Percentiles rank a stretch among this genome's conserved stretches.
Conservation (phyloP, 2,329 filamentous ascomycete genomes). For the Talaromyces verruculosus region DNA sequence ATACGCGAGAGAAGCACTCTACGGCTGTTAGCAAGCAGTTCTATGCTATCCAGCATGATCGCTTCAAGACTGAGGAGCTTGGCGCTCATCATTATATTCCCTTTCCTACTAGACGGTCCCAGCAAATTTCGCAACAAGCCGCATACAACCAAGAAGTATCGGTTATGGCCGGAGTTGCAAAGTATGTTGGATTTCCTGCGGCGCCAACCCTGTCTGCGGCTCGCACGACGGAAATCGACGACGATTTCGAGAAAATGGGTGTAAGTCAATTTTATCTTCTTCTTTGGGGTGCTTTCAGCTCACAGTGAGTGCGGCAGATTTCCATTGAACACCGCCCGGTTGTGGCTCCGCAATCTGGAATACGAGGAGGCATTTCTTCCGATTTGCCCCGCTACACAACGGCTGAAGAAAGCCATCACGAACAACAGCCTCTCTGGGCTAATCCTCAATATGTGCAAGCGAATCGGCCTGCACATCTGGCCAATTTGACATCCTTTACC, state of each 20-base stretch:
- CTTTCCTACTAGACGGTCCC: conserved; percentile 72
- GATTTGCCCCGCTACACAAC: conserved; percentile 44
- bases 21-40: conserved; percentile 83
- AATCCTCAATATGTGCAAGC: conserved; percentile 74
- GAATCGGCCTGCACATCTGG: conserved; percentile 27
- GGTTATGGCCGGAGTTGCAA: conserved; percentile 83
- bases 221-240: conserved; percentile 71
- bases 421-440: conserved; percentile 81
- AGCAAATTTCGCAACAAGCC: conserved; percentile 79
- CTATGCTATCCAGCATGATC: conserved; percentile 88
- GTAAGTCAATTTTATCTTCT: conserved; percentile 56
- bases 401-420: conserved; percentile 81
- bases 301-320: conserved; percentile 13
- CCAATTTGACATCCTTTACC: conserved; percentile 36
- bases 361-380: conserved; percentile 25
- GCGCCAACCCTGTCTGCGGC: conserved; percentile 80
- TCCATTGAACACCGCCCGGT: conserved; percentile 20
- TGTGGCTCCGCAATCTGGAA: conserved; percentile 15
- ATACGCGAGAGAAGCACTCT: conserved; percentile 76
- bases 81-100: conserved; percentile 79
- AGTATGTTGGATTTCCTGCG: conserved; percentile 93
- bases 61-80: conserved; percentile 73
- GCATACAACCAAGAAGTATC: conserved; percentile 96
- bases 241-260: conserved; percentile 85
- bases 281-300: conserved; percentile 8